Percentiles rank a stretch among this genome's conserved stretches.
Conservation (phyloP, 179 eudicot species). For the Beta macrorhiza region DNA sequence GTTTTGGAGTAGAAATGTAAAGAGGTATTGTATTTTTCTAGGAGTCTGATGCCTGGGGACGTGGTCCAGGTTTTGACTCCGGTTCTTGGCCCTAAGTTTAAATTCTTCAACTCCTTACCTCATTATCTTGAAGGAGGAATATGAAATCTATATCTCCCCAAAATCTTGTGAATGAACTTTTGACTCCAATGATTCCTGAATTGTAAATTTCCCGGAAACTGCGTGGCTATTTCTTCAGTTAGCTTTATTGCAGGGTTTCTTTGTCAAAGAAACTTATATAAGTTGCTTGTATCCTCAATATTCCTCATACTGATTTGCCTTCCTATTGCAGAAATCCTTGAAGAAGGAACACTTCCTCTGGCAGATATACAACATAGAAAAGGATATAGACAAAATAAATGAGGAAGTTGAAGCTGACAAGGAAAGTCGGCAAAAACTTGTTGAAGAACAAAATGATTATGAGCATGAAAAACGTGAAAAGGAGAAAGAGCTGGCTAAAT, state of each 20-base stretch:
- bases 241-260: background rate
- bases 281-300: background rate
- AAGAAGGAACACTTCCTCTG: constrained; percentile 91
- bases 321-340: constrained; percentile 65
- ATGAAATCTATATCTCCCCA: background rate
- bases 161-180: background rate
- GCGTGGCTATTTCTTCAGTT: background rate
- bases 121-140: background rate
- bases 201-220: background rate
- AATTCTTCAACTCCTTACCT: background rate
- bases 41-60: background rate
- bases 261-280: constrained; percentile 6
- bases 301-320: constrained; percentile 2
- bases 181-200: background rate
- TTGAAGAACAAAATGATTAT: constrained; percentile 58
- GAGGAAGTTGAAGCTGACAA: constrained; percentile 68
- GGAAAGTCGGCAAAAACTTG: constrained; percentile 64
- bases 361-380: constrained; percentile 79
- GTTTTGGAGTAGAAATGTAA: background rate
- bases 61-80: background rate
- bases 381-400: constrained; percentile 57
- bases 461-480: constrained; percentile 64
- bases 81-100: background rate
- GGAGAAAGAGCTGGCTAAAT: constrained; percentile 70
- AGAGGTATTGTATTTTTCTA: background rate